phyloP scores from a whole-genome alignment of 345 rosid genomes.

The Camelina hispida region DNA sequence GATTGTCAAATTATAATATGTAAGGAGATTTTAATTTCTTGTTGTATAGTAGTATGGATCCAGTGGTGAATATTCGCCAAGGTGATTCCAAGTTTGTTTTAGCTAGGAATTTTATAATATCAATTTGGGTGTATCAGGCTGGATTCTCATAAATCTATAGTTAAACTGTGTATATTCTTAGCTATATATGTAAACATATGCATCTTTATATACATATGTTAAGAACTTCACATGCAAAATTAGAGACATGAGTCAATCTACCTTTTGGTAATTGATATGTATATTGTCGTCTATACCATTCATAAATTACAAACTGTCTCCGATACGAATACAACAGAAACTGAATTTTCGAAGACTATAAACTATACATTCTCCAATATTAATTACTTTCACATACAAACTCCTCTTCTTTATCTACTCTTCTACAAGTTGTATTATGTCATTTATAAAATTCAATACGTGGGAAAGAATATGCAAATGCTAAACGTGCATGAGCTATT shows the following conservation, averaged over 20 bases:
- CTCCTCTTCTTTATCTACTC: not conserved
- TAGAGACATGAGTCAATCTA: too few relatives aligned
- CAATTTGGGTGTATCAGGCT: slow-evolving; percentile 2
- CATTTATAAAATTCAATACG: not conserved
- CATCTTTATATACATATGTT: not conserved
- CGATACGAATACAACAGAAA: not conserved
- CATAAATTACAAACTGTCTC: not conserved
- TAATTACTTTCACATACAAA: too few relatives aligned
- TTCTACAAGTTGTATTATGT: not conserved
- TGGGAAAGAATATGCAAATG: slow-evolving; percentile 23
- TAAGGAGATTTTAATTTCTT: slow-evolving; percentile 13
- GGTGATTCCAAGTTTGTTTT: slow-evolving; percentile 32
- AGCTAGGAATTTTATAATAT: not conserved
- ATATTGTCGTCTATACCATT: not conserved
- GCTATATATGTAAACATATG: not conserved
- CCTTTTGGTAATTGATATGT: too few relatives aligned
- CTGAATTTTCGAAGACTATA: not conserved
- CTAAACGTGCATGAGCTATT: slow-evolving; percentile 33
- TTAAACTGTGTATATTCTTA: too few relatives aligned
- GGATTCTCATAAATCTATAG: not conserved
- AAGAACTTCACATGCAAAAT: too few relatives aligned
- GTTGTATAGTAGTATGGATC: slow-evolving; percentile 19
- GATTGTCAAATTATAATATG: slow-evolving; percentile 11
- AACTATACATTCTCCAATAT: not conserved
- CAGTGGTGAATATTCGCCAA: slow-evolving; percentile 36